phyloP scores from a whole-genome alignment of 345 rosid genomes.

The Raphanus sativus region DNA sequence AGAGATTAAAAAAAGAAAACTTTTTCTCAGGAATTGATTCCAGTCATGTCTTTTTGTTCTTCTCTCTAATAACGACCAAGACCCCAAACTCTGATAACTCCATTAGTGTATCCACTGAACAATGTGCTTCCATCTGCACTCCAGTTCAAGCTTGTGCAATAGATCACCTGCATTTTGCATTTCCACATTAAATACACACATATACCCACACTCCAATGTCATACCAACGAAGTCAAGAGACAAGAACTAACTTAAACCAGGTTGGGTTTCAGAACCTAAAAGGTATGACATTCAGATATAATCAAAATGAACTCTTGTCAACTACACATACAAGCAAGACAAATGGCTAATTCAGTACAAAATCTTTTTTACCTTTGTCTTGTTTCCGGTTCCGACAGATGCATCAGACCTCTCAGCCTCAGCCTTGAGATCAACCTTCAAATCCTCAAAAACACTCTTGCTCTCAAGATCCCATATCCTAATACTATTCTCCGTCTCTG shows the following conservation, averaged over 20 bases:
- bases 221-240: background rate
- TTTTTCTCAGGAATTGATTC: background rate
- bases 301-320: background rate
- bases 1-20: background rate
- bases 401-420: conserved; percentile 41
- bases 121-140: background rate
- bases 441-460: conserved; percentile 82
- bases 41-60: background rate
- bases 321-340: background rate
- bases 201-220: background rate
- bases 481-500: conserved; percentile 82
- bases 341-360: background rate
- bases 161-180: conserved; percentile 27
- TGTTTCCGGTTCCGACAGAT: conserved; percentile 37
- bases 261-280: background rate
- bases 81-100: conserved; percentile 31
- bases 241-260: background rate
- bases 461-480: conserved; percentile 97
- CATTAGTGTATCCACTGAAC: background rate
- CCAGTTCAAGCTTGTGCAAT: conserved; percentile 34
- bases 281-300: background rate
- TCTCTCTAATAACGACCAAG: conserved; percentile 28
- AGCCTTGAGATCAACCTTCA: conserved; percentile 71
- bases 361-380: conserved; percentile 50
- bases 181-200: background rate